phyloP scores from a whole-genome alignment of 768 basidiomycete genomes.

The Clathrus columnatus region DNA sequence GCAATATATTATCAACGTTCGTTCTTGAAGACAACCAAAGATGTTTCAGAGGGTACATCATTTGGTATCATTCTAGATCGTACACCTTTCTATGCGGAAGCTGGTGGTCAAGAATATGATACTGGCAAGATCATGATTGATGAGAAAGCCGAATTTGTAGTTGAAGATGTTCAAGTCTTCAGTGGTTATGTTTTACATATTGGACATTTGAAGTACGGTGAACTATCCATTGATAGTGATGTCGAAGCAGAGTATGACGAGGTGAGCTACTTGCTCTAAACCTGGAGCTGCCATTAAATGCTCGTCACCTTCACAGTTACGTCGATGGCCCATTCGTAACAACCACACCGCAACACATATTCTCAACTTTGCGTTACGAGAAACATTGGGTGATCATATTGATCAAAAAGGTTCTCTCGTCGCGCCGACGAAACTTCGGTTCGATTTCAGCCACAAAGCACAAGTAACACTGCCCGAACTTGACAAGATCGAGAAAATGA shows the following conservation, averaged over 20 bases:
- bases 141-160: slow-evolving; percentile 85
- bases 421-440: slow-evolving; percentile 89
- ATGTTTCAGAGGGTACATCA: slow-evolving; percentile 51
- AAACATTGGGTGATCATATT: slow-evolving; percentile 92
- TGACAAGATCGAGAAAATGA: slow-evolving; percentile 72
- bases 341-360: slow-evolving; percentile 99
- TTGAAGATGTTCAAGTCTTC: slow-evolving; percentile 87
- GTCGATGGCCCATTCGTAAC: slow-evolving; percentile 91
- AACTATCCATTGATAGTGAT: slow-evolving; percentile 65
- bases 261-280: slow-evolving; percentile 30
- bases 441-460: slow-evolving; percentile 97
- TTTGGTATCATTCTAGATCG: slow-evolving; percentile 88
- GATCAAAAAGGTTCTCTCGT: slow-evolving; percentile 98
- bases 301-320: slow-evolving; percentile 40
- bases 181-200: slow-evolving; percentile 95
- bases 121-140: slow-evolving; percentile 93
- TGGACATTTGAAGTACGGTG: slow-evolving; percentile 83
- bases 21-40: slow-evolving; percentile 60
- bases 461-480: slow-evolving; percentile 73
- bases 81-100: slow-evolving; percentile 95
- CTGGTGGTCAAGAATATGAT: slow-evolving; percentile 96
- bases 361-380: slow-evolving; percentile 87
- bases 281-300: neutral
- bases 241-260: slow-evolving; percentile 92
- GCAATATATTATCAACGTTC: slow-evolving; percentile 77